Evolutionary conservation across 768 basidiomycete genomes (phyloP), one percentile per base, ranked within the genome.

Genomic region (Mycena rosella): DNA sequence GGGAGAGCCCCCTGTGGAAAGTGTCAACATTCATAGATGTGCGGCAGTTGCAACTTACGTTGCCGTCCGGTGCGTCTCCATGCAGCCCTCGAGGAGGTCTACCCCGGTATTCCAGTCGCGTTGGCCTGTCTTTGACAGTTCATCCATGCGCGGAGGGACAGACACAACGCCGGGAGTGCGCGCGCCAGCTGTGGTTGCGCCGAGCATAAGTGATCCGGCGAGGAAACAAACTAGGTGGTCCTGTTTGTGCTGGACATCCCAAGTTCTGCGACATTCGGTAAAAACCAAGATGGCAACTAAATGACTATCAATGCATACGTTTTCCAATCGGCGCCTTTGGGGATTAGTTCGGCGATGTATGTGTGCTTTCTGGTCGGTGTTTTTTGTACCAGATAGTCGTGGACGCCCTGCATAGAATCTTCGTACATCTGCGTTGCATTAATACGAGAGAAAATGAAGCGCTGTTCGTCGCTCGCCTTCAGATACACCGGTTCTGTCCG

Each of bases 211-310:
- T 14, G 90, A 89, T 5, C 91, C 93, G 29, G 88, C 91, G 52
- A 94, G 79, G 86, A 94, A 94, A 79, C 93, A 94, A 14, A 91
- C 92, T 29, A 94, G 86, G 74, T 94, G 93, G 74, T 94, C 93
- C 76, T 94, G 93, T 75, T 93, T 92, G 27, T 88, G 88, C 9
- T 80, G 76, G 24, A 89, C 77, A 18, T 78, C 78, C 90, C 89
- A 91, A 24, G 75, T 75, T 34, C 89, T 89, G 70, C 38, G 38
- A 40, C 11, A 30, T 32, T 11, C n/a, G 14, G 6, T 9, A 45
- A 56, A 22, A 70, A 86, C 84, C 0, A 34, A 18, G 11, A 18
- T 26, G 18, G 22, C 22, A 26, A 26, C 13, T 24, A 44, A 20
- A n/a, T 13, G 20, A 6, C 38, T 7, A 20, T n/a, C 5, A 5